Evolutionary conservation across 1,139 yeast genomes (phyloP), one percentile per base, ranked within the genome.

Genomic region (Debaryomycetaceae sp.): DNA sequence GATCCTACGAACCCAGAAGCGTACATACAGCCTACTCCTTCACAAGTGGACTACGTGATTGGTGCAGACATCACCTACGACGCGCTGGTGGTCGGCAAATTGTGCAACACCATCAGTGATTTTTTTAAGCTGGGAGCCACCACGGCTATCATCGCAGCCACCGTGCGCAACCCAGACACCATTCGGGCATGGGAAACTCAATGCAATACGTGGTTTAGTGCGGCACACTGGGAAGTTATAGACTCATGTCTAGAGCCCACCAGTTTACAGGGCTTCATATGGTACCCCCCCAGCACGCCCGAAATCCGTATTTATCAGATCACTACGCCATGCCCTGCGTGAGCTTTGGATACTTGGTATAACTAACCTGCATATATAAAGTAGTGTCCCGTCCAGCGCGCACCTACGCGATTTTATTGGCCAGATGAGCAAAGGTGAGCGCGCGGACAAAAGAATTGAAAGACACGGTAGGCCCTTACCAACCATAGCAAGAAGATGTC

Each of bases 31-130:
- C 40, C 30, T 12, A 39, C 46, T 4, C 49, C 51, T 0, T 5
- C n/a, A 8, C 42, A 43, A 4, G 51, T 61, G 9, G 76, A 78
- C 43, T 53, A 75, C 2, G 53, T 83, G 0, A 51, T 86, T 3
- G 96, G 89, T 0, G 91, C 95, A 0, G 96, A 86, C 51, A 84
- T 88, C 18, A 85, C 96, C 0, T 89, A 84, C 53, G 96, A 89
- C 48, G 53, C 74, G 2, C 58, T 71, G 3, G 63, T 77, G 2
- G 65, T 83, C n/a, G 75, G 75, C 0, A 56, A 56, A n/a, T 61
- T 88, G 29, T 67, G 78, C 3, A 40, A 49, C 3, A 71, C 83
- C 8, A 51, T 86, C 2, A 39, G 46, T 2, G 64, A 62, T 18
- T 64, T 67, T 21, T 53, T 74, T 26, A 39, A 37, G 0, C 19